Conservation (phyloP, 306 rosid genomes). For the Ammopiptanthus mongolicus region DNA sequence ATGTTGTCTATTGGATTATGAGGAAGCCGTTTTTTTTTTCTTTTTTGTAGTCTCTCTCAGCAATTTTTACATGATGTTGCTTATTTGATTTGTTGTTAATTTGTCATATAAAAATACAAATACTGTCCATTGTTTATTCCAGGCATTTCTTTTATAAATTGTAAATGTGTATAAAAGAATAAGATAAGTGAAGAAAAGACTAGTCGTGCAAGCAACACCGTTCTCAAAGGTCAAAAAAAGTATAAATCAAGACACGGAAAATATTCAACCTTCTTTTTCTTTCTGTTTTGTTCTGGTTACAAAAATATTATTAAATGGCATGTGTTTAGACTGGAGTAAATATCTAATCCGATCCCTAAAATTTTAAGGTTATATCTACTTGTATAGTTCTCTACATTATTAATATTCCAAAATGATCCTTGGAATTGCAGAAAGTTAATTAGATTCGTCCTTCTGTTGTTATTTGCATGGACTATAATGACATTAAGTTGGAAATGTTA, state of each 20-base stretch:
- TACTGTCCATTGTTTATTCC: neutral
- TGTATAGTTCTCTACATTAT: too few relatives aligned
- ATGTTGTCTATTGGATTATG: neutral
- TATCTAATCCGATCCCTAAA: too few relatives aligned
- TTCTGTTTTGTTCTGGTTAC: neutral
- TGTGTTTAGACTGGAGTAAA: neutral
- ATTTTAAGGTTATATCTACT: too few relatives aligned
- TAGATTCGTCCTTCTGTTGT: too few relatives aligned
- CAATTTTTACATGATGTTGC: neutral
- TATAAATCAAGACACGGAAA: neutral
- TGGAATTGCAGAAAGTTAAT: too few relatives aligned
- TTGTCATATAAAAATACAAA: neutral
- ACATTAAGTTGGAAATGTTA: too few relatives aligned
- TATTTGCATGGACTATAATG: too few relatives aligned
- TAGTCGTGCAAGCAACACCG: slow-evolving; percentile 17
- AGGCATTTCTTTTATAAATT: neutral
- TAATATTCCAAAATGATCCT: too few relatives aligned
- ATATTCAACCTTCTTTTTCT: neutral
- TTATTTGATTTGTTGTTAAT: neutral
- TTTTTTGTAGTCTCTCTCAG: neutral
- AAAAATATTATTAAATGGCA: neutral
- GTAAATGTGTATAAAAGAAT: neutral
- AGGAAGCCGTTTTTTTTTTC: neutral
- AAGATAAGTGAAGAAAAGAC: neutral
- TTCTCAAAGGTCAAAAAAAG: neutral